A percentile compares a stretch with the other conserved stretches of the same genome.
These are phyloP conservation scores for Dionaea muscipula DNA, from an alignment of 179 eudicot genomes.

Conservation along the genomic window DNA sequence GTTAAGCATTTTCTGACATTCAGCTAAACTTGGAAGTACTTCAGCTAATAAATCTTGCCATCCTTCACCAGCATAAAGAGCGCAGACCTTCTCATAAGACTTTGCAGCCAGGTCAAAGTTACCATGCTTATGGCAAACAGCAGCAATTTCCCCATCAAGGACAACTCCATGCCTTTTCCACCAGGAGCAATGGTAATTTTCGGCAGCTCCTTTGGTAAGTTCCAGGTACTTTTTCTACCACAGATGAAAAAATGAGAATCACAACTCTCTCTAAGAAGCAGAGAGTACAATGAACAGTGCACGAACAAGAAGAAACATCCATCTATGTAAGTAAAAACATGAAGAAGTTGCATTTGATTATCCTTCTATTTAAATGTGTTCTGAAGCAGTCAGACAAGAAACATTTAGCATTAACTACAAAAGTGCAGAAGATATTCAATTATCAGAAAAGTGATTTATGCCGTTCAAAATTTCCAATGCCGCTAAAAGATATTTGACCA, in stretches of 20 bases:
- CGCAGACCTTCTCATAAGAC: conserved; percentile 91
- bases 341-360: too few species aligned
- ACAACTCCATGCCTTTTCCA: conserved; percentile 98
- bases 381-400: too few species aligned
- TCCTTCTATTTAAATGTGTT: too few species aligned
- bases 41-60: conserved; percentile 96
- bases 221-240: conserved; percentile 80
- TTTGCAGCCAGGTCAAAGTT: conserved; percentile 78
- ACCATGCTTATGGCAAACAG: conserved; percentile 65
- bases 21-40: conserved; percentile 89
- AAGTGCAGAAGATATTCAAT: too few species aligned
- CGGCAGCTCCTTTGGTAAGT: conserved; percentile 83
- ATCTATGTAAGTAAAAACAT: too few species aligned
- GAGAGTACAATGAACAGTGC: background rate
- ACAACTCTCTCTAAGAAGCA: background rate
- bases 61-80: conserved; percentile 94
- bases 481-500: too few species aligned
- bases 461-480: too few species aligned
- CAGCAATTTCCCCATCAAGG: conserved; percentile 95
- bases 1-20: conserved; percentile 81
- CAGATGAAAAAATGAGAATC: conserved; percentile 1
- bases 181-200: conserved; percentile 90
- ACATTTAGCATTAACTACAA: too few species aligned
- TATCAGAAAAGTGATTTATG: too few species aligned
- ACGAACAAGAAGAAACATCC: too few species aligned